phyloP scores from a whole-genome alignment of 163 green algal species.

The Volvox carteri region DNA sequence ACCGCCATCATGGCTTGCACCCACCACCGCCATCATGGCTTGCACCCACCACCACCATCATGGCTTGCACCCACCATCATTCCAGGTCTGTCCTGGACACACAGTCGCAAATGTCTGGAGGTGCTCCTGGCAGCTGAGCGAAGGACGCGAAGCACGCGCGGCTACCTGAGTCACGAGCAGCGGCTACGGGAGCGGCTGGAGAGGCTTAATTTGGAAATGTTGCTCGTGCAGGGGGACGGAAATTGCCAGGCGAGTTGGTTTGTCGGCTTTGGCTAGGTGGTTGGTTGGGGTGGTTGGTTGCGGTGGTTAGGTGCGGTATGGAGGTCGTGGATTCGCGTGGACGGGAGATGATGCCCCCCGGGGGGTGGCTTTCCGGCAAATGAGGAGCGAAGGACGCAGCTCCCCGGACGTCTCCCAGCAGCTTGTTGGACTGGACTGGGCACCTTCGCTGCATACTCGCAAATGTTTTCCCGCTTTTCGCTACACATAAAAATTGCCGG shows the following conservation, averaged over 20 bases:
- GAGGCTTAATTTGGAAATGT: constrained; percentile 56
- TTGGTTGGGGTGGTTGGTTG: neutral
- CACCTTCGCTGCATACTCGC: too few species aligned
- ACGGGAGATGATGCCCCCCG: too few species aligned
- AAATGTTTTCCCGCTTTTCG: too few species aligned
- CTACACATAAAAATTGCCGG: too few species aligned
- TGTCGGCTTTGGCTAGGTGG: neutral
- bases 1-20: too few species aligned
- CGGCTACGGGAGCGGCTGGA: constrained; percentile 52
- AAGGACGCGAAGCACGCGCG: neutral
- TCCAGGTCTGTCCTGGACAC: constrained; percentile 47
- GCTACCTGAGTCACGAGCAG: constrained; percentile 42
- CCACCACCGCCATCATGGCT: too few species aligned
- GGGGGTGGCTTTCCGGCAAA: too few species aligned
- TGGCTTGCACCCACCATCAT: neutral
- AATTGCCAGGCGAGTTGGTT: constrained; percentile 76
- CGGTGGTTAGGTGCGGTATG: neutral
- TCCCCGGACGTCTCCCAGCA: too few species aligned
- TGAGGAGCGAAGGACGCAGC: too few species aligned
- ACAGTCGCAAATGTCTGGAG: constrained; percentile 51
- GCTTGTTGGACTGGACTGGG: too few species aligned
- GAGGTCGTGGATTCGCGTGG: neutral
- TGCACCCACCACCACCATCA: too few species aligned
- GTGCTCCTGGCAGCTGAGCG: constrained; percentile 23
- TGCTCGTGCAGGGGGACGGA: constrained; percentile 71